Evolutionary conservation across 169 alveolate genomes (phyloP).

Genomic region (Pseudocohnilembus persalinus): DNA sequence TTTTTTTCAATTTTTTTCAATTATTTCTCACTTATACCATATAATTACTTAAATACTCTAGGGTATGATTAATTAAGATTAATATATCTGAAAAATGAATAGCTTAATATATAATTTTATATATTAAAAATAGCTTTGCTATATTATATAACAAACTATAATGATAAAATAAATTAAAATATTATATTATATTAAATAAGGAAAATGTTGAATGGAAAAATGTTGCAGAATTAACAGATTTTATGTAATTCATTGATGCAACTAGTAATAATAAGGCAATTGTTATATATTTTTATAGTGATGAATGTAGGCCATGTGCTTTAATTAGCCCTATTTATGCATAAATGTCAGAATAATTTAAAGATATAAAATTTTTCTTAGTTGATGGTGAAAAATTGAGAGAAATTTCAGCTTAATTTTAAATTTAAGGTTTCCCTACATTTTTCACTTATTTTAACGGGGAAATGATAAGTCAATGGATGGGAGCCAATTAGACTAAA

Average conservation of each 20-base stretch:
- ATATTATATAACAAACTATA: background rate
- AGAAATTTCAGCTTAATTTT: slow-evolving; percentile 1
- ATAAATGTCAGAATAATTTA: slow-evolving; percentile 21
- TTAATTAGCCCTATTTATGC: slow-evolving; percentile 29
- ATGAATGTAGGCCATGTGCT: slow-evolving; percentile 51
- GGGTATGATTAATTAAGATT: background rate
- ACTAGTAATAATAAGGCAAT: slow-evolving; percentile 16
- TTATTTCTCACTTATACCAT: background rate
- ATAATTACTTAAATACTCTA: background rate
- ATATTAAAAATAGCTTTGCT: background rate
- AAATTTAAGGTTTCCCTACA: slow-evolving; percentile 12
- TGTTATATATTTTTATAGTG: slow-evolving; percentile 40
- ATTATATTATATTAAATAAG: background rate
- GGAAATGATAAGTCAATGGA: background rate
- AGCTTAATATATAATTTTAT: no score
- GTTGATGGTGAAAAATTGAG: slow-evolving; percentile 29
- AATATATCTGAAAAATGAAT: no score
- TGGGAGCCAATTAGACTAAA: slow-evolving; percentile 20
- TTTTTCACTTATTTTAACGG: slow-evolving; percentile 4
- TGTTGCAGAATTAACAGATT: slow-evolving; percentile 25
- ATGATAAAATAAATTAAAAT: background rate
- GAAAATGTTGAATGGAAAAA: slow-evolving; percentile 12
- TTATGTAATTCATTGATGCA: slow-evolving; percentile 11
- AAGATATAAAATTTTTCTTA: slow-evolving; percentile 22
- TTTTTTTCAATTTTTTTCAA: no score